A percentile compares a stretch with the other conserved stretches of the same genome.
Evolutionary conservation across 768 basidiomycete genomes (phyloP).

Genomic region (Holtermannia corniformis): DNA sequence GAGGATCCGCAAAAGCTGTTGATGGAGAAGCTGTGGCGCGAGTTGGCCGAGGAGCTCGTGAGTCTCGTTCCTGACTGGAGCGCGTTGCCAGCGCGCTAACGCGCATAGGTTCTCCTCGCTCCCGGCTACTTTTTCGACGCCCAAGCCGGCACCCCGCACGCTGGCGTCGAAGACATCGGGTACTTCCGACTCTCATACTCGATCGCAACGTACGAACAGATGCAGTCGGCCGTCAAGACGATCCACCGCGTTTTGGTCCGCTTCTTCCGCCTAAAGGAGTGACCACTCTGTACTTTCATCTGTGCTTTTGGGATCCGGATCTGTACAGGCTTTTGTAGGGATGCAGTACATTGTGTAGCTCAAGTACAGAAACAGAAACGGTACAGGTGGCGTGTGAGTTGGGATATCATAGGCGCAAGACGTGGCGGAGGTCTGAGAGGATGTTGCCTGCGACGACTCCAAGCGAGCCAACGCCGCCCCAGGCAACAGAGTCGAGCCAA

Average conservation of each 20-base stretch:
- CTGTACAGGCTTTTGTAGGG: too few species aligned
- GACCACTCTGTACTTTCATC: neutral
- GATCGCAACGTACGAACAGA: constrained; percentile 37
- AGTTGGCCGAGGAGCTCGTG: constrained; percentile 43
- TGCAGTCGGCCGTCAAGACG: constrained; percentile 23
- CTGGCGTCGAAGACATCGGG: constrained; percentile 31
- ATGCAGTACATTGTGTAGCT: too few species aligned
- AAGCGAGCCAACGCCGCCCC: neutral
- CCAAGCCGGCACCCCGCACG: constrained; percentile 19
- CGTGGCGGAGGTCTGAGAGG: neutral
- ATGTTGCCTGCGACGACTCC: neutral
- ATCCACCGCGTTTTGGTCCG: constrained; percentile 31
- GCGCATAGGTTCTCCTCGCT: constrained; percentile 49
- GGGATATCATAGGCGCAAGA: neutral
- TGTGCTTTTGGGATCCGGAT: too few species aligned
- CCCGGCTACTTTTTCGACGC: constrained; percentile 51
- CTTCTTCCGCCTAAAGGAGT: constrained; percentile 25
- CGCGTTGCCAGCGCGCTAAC: neutral
- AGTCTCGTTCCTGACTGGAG: neutral
- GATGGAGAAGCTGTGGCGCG: constrained; percentile 53
- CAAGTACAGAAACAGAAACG: too few species aligned
- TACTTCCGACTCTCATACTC: constrained; percentile 42
- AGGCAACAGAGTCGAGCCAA: neutral
- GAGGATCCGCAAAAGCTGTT: constrained; percentile 40
- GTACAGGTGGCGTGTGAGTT: neutral